Conservation (phyloP, 2,329 filamentous ascomycete species). For the Fusarium mexicanum region DNA sequence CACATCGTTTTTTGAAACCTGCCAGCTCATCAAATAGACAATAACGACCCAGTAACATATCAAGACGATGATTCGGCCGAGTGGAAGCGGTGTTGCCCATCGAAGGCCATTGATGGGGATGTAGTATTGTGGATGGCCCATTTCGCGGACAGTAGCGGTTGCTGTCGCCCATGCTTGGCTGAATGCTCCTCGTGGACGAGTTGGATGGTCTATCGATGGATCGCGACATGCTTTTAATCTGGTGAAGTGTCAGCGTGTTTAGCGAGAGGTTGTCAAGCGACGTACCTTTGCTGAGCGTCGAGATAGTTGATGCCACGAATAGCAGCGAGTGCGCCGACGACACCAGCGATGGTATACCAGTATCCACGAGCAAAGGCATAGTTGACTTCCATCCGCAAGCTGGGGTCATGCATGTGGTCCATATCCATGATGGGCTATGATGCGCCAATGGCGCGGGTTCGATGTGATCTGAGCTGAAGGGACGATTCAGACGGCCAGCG, state of each 20-base stretch:
- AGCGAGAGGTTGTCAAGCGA: rapidly evolving
- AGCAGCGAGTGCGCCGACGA: constrained; percentile 54
- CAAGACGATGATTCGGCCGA: constrained; percentile 65
- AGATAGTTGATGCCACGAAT: constrained; percentile 57
- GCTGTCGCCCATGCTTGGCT: constrained; percentile 66
- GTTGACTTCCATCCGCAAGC: constrained; percentile 55
- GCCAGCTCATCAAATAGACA: constrained; percentile 64
- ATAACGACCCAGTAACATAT: constrained; percentile 68
- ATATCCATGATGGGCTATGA: constrained; percentile 47
- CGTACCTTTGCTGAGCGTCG: constrained; percentile 55
- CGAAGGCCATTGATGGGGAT: constrained; percentile 57
- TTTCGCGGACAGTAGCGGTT: constrained; percentile 66
- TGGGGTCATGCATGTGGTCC: constrained; percentile 44
- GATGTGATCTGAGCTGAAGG: neutral
- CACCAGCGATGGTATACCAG: constrained; percentile 67
- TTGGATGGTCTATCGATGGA: constrained; percentile 59
- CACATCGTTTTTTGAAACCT: constrained; percentile 60
- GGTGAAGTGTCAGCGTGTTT: neutral
- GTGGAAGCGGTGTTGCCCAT: constrained; percentile 67
- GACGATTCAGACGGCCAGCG: constrained; percentile 3
- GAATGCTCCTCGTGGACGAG: constrained; percentile 58
- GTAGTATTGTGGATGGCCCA: constrained; percentile 64
- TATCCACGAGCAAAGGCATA: constrained; percentile 63
- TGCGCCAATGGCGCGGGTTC: neutral
- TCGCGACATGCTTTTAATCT: constrained; percentile 60